These are phyloP conservation scores for Boletellus dicymbophilus DNA, from an alignment of 1,284 basidiomycete species.

Conservation along the genomic window DNA sequence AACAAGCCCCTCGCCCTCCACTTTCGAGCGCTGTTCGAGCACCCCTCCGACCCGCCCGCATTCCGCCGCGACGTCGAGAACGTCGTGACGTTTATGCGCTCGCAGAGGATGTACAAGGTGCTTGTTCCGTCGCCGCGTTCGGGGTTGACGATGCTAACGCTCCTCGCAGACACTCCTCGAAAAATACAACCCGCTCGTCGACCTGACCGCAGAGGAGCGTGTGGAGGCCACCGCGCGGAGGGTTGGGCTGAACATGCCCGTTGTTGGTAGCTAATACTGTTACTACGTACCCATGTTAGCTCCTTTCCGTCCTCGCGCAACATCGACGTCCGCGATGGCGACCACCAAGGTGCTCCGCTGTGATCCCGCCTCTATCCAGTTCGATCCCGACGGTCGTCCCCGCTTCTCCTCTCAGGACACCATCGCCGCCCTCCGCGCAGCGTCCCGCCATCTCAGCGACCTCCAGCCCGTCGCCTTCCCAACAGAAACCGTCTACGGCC, in stretches of 20 bases:
- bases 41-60: conserved; percentile 27
- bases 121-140: neutral
- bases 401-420: conserved; percentile 47
- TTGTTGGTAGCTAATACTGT: neutral
- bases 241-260: conserved; percentile 81
- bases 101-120: conserved; percentile 63
- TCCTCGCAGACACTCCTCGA: conserved; percentile 64
- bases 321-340: neutral
- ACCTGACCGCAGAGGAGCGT: conserved; percentile 77
- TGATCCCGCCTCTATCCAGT: conserved; percentile 56
- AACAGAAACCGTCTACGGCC: conserved; percentile 98
- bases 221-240: conserved; percentile 83
- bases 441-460: conserved; percentile 49
- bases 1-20: conserved; percentile 48
- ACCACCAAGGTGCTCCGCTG: conserved; percentile 46
- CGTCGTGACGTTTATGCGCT: conserved; percentile 68
- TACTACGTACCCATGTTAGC: neutral
- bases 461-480: conserved; percentile 82
- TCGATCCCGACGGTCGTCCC: conserved; percentile 43
- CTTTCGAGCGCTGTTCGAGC: conserved; percentile 62
- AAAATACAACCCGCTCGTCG: conserved; percentile 84
- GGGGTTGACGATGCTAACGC: conserved; percentile 5
- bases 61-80: conserved; percentile 60
- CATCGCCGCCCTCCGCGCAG: conserved; percentile 45
- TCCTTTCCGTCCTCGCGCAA: conserved; percentile 1